phyloP scores from a whole-genome alignment of 805 yeast species.

The Lachancea fermentati region DNA sequence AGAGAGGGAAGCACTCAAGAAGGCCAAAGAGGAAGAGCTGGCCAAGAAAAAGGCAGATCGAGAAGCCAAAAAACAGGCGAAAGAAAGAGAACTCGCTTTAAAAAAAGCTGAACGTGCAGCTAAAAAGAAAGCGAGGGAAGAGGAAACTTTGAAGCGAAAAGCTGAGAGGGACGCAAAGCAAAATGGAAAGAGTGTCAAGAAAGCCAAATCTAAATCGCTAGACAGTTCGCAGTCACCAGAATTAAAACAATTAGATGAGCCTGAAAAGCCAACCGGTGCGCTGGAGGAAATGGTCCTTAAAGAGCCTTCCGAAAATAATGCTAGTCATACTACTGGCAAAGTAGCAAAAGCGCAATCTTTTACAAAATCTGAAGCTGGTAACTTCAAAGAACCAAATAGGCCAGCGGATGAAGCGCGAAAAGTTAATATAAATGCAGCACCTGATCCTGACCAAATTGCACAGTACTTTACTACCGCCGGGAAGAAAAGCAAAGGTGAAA shows the following conservation, averaged over 20 bases:
- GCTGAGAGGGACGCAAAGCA: conserved; percentile 6
- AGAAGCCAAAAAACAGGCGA: conserved; percentile 11
- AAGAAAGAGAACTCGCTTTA: conserved; percentile 7
- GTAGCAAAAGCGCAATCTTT: background rate
- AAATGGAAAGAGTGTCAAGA: conserved; percentile 3
- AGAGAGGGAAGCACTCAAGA: conserved; percentile 13
- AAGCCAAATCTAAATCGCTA: too few species aligned
- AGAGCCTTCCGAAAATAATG: too few species aligned
- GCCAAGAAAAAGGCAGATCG: conserved; percentile 10
- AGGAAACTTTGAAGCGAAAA: conserved; percentile 9
- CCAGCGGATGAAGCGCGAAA: too few species aligned
- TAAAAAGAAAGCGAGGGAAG: conserved; percentile 9
- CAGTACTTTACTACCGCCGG: conserved; percentile 6
- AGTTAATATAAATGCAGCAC: background rate
- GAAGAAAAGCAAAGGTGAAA: background rate
- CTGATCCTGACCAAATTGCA: conserved; percentile 4
- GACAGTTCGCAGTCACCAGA: too few species aligned
- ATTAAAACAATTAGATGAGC: too few species aligned
- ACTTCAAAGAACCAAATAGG: too few species aligned
- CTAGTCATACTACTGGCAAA: too few species aligned
- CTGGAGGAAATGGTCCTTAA: too few species aligned
- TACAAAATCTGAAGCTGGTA: background rate
- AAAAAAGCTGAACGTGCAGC: conserved; percentile 12
- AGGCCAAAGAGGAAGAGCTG: conserved; percentile 10
- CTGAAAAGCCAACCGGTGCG: background rate